Evolutionary conservation across 257 asterid species (phyloP).

Genomic region (Nicotiana noctiflora): DNA sequence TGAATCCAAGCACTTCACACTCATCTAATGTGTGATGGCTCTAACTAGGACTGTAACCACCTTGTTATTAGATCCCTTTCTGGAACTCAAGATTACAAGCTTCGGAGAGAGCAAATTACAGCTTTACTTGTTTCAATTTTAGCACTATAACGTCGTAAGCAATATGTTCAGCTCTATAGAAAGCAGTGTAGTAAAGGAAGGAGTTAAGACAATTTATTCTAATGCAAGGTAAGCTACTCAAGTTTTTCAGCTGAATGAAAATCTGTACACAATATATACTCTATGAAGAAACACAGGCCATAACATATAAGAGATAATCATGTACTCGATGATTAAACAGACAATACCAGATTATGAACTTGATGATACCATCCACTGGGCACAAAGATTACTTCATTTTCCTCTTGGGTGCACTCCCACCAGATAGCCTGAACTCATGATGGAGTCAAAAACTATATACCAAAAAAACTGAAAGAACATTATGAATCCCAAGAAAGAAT

Average conservation of each 20-base stretch:
- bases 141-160: background rate
- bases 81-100: background rate
- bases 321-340: background rate
- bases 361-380: slow-evolving; percentile 99
- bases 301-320: background rate
- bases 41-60: background rate
- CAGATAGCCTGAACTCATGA: slow-evolving; percentile 56
- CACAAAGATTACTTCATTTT: slow-evolving; percentile 77
- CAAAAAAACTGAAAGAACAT: background rate
- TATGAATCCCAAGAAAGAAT: background rate
- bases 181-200: background rate
- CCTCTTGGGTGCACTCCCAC: slow-evolving; percentile 86
- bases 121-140: background rate
- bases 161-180: background rate
- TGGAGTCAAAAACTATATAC: background rate
- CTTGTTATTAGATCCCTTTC: background rate
- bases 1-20: background rate
- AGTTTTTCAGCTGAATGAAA: background rate
- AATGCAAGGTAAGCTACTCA: background rate
- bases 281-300: background rate
- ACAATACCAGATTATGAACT: slow-evolving; percentile 83
- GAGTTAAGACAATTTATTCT: background rate
- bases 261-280: background rate
- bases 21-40: background rate
- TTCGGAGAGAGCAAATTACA: background rate